A percentile compares a stretch with the other conserved stretches of the same genome.
Conservation (phyloP, 1,284 basidiomycete genomes). For the Melampsora americana region DNA sequence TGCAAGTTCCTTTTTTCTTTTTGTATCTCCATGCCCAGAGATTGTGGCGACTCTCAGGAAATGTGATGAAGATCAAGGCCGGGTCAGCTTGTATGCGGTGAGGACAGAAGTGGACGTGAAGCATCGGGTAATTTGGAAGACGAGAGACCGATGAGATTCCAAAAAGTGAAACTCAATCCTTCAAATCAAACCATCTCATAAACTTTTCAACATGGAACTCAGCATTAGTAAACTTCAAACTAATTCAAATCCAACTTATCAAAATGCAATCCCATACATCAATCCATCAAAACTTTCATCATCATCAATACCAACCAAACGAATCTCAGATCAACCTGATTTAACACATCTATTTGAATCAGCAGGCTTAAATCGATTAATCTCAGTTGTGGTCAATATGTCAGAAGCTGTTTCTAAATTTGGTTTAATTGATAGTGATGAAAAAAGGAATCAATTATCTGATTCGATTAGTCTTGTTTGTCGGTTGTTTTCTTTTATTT, state of each 20-base stretch:
- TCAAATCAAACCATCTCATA: no score
- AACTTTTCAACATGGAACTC: no score
- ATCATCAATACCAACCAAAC: neutral
- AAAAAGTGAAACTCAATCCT: no score
- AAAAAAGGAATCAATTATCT: neutral
- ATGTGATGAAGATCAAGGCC: no score
- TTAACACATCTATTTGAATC: neutral
- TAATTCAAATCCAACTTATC: neutral
- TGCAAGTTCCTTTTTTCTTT: no score
- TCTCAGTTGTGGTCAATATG: neutral
- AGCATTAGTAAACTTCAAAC: neutral
- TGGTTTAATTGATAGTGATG: neutral
- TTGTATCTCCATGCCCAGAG: no score
- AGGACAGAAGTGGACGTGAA: no score
- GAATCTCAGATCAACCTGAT: neutral
- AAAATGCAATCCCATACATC: neutral
- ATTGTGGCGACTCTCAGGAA: no score
- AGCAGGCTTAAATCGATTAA: neutral
- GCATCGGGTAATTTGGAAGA: no score
- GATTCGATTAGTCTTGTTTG: slow-evolving; percentile 8
- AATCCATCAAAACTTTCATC: neutral
- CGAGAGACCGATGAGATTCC: no score
- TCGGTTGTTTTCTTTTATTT: neutral
- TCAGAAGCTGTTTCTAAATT: neutral
- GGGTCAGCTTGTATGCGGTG: no score